These are phyloP conservation scores for Ogataea wickerhamii DNA, from an alignment of 805 yeast genomes.

Conservation along the genomic window DNA sequence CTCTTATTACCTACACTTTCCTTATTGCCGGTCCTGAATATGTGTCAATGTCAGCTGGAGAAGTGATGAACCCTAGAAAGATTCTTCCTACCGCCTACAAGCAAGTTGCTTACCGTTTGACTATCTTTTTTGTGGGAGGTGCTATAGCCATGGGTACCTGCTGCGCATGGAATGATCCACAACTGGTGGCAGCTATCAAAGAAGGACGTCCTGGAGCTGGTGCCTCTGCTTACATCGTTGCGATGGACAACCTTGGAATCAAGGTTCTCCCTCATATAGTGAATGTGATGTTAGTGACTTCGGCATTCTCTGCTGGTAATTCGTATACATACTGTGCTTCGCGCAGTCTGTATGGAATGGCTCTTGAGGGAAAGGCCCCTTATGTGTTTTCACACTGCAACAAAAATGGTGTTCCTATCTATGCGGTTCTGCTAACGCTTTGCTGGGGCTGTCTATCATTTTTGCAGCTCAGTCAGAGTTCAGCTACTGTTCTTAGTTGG, in stretches of 20 bases:
- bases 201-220: conserved; percentile 43
- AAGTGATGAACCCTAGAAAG: conserved; percentile 45
- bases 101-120: conserved; percentile 42
- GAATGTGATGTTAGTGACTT: conserved; percentile 39
- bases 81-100: conserved; percentile 45
- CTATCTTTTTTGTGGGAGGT: conserved; percentile 46
- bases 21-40: conserved; percentile 50
- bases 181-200: conserved; percentile 31
- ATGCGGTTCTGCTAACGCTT: conserved; percentile 40
- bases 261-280: conserved; percentile 43
- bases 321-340: conserved; percentile 46
- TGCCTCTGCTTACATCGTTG: conserved; percentile 46
- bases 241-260: conserved; percentile 44
- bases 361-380: conserved; percentile 47
- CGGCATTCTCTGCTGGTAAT: conserved; percentile 48
- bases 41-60: conserved; percentile 46
- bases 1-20: conserved; percentile 40
- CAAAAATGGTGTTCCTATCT: conserved; percentile 45
- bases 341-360: conserved; percentile 45
- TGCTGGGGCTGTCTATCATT: conserved; percentile 44
- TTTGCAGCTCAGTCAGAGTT: conserved; percentile 49
- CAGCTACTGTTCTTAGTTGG: conserved; percentile 69
- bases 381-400: conserved; percentile 40
- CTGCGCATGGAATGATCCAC: conserved; percentile 42
- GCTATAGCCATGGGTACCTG: conserved; percentile 45